Evolutionary conservation across 1,139 yeast genomes (phyloP).

Genomic region (Suhomyces wounanorum): DNA sequence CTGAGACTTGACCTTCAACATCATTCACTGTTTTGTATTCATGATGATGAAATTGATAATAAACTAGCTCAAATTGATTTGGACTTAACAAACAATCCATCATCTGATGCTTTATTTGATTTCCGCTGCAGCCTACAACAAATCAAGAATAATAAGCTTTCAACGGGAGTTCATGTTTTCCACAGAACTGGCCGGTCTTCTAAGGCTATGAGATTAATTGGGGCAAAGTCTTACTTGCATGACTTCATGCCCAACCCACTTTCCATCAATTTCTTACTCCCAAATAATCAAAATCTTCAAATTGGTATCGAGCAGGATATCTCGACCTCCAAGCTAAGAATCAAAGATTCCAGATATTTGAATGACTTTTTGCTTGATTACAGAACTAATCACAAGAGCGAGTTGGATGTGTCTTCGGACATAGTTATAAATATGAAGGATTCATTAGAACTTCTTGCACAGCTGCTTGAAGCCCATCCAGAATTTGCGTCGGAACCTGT

Average conservation of each 20-base stretch:
- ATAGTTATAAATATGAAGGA: constrained; percentile 8
- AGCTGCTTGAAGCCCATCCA: background rate
- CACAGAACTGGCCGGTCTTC: constrained; percentile 35
- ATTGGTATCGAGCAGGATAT: constrained; percentile 17
- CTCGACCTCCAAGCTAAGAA: constrained; percentile 6
- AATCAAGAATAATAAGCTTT: constrained; percentile 5
- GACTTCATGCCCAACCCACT: constrained; percentile 50
- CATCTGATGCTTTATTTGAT: background rate
- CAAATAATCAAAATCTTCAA: constrained; percentile 13
- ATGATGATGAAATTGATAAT: constrained; percentile 27
- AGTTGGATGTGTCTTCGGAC: constrained; percentile 8
- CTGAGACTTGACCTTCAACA: constrained; percentile 20
- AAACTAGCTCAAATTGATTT: background rate
- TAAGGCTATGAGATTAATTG: constrained; percentile 28
- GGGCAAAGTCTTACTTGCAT: constrained; percentile 41
- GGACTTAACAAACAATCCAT: background rate
- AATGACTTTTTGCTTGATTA: constrained; percentile 4
- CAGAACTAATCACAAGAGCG: background rate
- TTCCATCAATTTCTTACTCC: constrained; percentile 34
- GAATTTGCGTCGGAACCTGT: background rate
- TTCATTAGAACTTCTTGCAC: constrained; percentile 4
- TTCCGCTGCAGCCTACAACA: constrained; percentile 12
- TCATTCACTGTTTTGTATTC: constrained; percentile 29
- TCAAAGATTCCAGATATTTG: constrained; percentile 8
- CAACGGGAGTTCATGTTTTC: constrained; percentile 44